These are phyloP conservation scores for Tremella mesenterica DNA, from an alignment of 768 basidiomycete species.

Conservation along the genomic window DNA sequence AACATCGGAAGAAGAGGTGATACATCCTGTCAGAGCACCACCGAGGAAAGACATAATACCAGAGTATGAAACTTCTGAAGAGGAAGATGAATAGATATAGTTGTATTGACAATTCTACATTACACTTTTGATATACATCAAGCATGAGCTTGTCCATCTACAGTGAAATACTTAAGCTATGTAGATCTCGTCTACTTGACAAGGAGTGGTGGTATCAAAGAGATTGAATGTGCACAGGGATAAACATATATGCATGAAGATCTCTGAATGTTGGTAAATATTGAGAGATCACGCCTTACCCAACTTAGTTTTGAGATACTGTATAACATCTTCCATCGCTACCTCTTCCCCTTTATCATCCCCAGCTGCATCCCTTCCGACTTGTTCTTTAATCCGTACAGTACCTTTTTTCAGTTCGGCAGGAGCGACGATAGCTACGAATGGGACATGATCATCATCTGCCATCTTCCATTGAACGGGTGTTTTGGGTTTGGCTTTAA, in stretches of 20 bases:
- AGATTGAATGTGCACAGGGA: neutral
- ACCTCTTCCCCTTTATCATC: slow-evolving; percentile 61
- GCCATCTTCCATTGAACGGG: slow-evolving; percentile 77
- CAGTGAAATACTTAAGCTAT: neutral
- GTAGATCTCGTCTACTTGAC: neutral
- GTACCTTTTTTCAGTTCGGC: slow-evolving; percentile 76
- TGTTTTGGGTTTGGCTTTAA: slow-evolving; percentile 85
- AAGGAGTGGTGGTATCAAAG: too few relatives aligned
- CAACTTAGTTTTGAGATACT: slow-evolving; percentile 51
- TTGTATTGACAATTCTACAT: too few relatives aligned
- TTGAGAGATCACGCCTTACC: neutral
- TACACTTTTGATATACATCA: too few relatives aligned
- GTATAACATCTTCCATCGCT: slow-evolving; percentile 54
- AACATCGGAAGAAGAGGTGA: neutral
- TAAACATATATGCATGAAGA: neutral
- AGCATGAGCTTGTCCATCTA: too few relatives aligned
- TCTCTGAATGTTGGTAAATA: neutral
- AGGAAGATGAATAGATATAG: slow-evolving; percentile 1
- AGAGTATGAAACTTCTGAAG: slow-evolving; percentile 22
- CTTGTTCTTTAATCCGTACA: slow-evolving; percentile 86
- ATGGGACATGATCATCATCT: slow-evolving; percentile 85
- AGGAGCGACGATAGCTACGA: slow-evolving; percentile 80
- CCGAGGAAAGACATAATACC: slow-evolving; percentile 33
- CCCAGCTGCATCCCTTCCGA: slow-evolving; percentile 53
- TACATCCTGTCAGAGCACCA: slow-evolving; percentile 23